Evolutionary conservation across 2,329 filamentous ascomycete species (phyloP), one percentile per base, ranked within the genome.

Genomic region (Xylariaceae sp.): DNA sequence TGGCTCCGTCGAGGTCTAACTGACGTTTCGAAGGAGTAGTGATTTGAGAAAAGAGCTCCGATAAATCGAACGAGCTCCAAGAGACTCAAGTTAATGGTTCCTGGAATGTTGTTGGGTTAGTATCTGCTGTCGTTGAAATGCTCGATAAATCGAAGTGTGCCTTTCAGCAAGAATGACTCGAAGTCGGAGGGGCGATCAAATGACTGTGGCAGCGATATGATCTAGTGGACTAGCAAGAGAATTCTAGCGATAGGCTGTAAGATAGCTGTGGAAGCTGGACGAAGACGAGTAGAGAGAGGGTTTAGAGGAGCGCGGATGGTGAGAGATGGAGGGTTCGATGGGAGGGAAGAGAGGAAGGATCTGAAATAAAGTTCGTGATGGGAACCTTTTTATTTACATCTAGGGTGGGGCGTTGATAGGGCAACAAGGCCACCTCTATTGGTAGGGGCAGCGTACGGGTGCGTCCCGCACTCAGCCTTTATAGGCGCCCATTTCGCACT

Each of bases 21-120:
- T 68, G 61, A 76, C 76, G 74, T 73, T 70, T 76, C 71, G 65
- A 67, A 58, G 57, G 72, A 73, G 66, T 54, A 66, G 65, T 53
- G 65, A 43, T 36, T 48, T 65, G 62, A 58, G 53, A 52, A 41
- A 43, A 66, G 67, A 70, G 67, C 68, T 71, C 67, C 67, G 67
- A 74, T 62, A 51, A 63, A 72, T 76, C 72, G 72, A 76, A 73
- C 67, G 74, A 79, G 74, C 70, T 80, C 76, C 78, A 79, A 80
- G 77, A 80, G 74, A 77, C 76, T 78, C 77, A 80, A 80, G 67
- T 71, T 72, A 80, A 80, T 78, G 76, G 72, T 77, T 81, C 77
- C 76, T 80, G 71, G 74, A 73, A 71, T 68, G 68, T 56, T 59
- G 59, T 55, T 68, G 63, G 69, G 71, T 77, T 77, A 76, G 74